Evolutionary conservation across 148 eudicot species (phyloP), one percentile per base, ranked within the genome.

Genomic region (Pouteria glomerata): DNA sequence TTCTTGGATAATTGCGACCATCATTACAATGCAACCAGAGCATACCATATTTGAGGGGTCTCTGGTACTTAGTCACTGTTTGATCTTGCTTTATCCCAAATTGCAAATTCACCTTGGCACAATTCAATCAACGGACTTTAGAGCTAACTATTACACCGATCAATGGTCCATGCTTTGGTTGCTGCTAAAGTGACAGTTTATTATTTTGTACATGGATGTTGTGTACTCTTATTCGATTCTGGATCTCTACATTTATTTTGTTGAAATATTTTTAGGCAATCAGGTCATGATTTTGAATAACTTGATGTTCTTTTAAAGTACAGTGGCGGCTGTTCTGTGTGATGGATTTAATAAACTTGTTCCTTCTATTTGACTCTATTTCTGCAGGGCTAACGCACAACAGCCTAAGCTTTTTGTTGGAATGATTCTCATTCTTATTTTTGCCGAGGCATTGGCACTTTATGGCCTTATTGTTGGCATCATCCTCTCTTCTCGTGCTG

Each of bases 381-480:
- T 8, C 27, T 64, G 30, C 51, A 64, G 68, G 16, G 68, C 68
- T 3, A 64, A 64, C 42, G 68, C 63, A n/a, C n/a, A n/a, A n/a
- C n/a, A n/a, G n/a, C n/a, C n/a, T n/a, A n/a, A n/a, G n/a, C n/a
- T n/a, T n/a, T n/a, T n/a, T n/a, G n/a, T n/a, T n/a, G n/a, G n/a
- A n/a, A n/a, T n/a, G n/a, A n/a, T n/a, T n/a, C n/a, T n/a, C n/a
- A n/a, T n/a, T n/a, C n/a, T n/a, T n/a, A n/a, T n/a, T n/a, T n/a
- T n/a, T n/a, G n/a, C n/a, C 4, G 63, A 59, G 34, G 63, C 39
- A 59, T 30, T 59, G 26, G 57, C 59, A 18, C 10, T 68, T 6
- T 68, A 68, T 51, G 58, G 59, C 31, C 71, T 68, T 33, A 68
- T 68, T 50, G 71, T 68, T 50, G 71, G n/a, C n/a, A n/a, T n/a